Percentiles rank a stretch among this genome's conserved stretches.
Conservation (phyloP, 2,329 filamentous ascomycete genomes). For the Ophiostoma populinum region DNA sequence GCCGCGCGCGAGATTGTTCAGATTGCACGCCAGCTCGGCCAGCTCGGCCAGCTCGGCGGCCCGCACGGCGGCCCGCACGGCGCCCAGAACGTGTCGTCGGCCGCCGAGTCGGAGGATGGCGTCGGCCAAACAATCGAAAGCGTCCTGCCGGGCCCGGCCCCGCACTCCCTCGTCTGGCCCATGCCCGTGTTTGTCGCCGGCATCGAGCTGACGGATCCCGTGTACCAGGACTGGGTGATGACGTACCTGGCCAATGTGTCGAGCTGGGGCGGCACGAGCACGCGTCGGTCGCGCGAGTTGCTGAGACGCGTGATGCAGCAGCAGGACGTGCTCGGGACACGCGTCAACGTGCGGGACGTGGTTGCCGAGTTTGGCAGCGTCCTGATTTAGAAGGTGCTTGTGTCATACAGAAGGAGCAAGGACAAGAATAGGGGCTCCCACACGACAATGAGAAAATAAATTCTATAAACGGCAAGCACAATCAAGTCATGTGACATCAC, state of each 20-base stretch:
- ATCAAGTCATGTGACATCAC: too few relatives aligned
- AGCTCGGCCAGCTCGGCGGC: neutral
- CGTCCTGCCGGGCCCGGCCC: neutral
- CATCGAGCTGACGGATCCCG: conserved; percentile 13
- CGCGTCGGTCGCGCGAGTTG: conserved; percentile 2
- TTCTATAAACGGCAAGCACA: too few relatives aligned
- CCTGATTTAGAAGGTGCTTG: too few relatives aligned
- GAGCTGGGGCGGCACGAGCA: conserved; percentile 7
- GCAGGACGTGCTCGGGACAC: neutral
- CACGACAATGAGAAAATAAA: too few relatives aligned
- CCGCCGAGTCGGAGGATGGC: neutral
- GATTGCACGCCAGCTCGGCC: conserved; percentile 5
- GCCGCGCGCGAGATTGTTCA: conserved; percentile 5
- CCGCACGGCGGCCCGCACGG: neutral
- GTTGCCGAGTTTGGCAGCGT: conserved; percentile 4
- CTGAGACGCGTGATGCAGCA: conserved; percentile 4
- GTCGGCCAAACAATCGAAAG: neutral
- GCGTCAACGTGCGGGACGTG: conserved; percentile 5
- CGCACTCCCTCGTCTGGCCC: conserved; percentile 10
- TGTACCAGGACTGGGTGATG: conserved; percentile 13
- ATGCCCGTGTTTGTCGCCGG: conserved; percentile 13
- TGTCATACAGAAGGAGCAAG: too few relatives aligned
- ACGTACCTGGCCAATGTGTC: conserved; percentile 5
- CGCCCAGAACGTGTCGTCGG: neutral
- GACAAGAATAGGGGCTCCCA: too few relatives aligned